Base-by-base conservation (phyloP, 306 rosid species). In the Fragaria nilgerrensis region DNA sequence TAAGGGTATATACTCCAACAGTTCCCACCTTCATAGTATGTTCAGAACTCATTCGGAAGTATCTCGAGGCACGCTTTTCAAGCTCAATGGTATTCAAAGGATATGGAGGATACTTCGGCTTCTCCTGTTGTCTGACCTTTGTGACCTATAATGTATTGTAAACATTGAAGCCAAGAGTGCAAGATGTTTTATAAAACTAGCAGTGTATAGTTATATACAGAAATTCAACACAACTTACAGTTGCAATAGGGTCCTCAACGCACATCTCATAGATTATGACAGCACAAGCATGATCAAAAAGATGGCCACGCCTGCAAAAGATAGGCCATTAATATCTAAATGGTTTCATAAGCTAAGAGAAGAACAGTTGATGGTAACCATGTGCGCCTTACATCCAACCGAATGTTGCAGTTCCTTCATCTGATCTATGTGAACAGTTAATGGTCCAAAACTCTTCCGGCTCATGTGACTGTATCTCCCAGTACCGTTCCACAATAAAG, bases 391-490 rank as follows among this genome's bases (percentile, higher is more conserved):
- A 94, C 98, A 83, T 88, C 98, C 98, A 94, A 81, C 58, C 87
- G 86, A 94, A 94, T 48, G 88, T 86, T 75, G 95, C 87, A 80
- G 78, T 8, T 78, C 96, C 95, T 84, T 90, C 98, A 47, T 90
- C 92, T 50, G 97, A 90, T 81, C 80, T 88, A 87, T 94, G 95
- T 66, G 98, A 90, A 72, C 97, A 94, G 77, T 90, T 90, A 76
- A 94, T 90, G 25, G 78, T 82, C 97, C 98, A 94, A 86, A 92
- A 94, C 70, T 92, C 93, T 84, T 94, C 98, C 10, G 96, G 96
- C 88, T 92, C 98, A 41, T 92, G 96, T 22, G 96, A 89, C 81
- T 94, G 96, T 72, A 86, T 87, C 83, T 94, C 98, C 98, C 98
- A 90, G 73, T 89, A 92, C 59, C 98, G 89, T 85, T 94, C 97